These are phyloP conservation scores for Mortierella sp. DNA, from an alignment of 371 early-diverging fungal species.

Conservation along the genomic window DNA sequence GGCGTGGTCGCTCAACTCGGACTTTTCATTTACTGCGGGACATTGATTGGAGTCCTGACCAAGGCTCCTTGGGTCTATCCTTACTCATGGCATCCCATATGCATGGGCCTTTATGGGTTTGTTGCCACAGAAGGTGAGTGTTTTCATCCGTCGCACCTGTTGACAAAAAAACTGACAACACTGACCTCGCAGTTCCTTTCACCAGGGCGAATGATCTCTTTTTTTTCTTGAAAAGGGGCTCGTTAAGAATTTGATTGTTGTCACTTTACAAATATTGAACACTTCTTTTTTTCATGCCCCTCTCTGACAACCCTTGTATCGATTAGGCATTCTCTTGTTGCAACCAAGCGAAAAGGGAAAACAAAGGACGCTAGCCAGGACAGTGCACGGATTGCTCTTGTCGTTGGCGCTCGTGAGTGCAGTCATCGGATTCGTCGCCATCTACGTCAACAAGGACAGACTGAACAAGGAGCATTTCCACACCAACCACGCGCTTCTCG, in stretches of 20 bases:
- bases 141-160: background rate
- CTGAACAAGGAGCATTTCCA: conserved; percentile 36
- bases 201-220: background rate
- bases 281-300: no score
- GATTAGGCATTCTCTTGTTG: conserved; percentile 44
- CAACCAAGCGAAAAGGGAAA: conserved; percentile 35
- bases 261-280: conserved; percentile 6
- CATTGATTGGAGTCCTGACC: conserved; percentile 21
- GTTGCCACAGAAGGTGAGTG: conserved; percentile 51
- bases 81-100: conserved; percentile 58
- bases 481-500: conserved; percentile 42
- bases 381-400: conserved; percentile 36
- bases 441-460: conserved; percentile 43
- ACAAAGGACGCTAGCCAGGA: conserved; percentile 20
- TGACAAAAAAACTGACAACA: background rate
- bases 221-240: background rate
- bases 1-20: conserved; percentile 37
- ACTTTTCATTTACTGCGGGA: conserved; percentile 42
- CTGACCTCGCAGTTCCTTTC: background rate
- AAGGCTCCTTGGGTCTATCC: conserved; percentile 57
- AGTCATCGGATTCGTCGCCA: conserved; percentile 31
- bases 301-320: background rate
- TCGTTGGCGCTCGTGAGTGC: conserved; percentile 34
- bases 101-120: conserved; percentile 56
- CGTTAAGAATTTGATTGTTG: background rate